Evolutionary conservation across 495 filamentous ascomycete species (phyloP).

Genomic region (Aspergillus cavernicola): DNA sequence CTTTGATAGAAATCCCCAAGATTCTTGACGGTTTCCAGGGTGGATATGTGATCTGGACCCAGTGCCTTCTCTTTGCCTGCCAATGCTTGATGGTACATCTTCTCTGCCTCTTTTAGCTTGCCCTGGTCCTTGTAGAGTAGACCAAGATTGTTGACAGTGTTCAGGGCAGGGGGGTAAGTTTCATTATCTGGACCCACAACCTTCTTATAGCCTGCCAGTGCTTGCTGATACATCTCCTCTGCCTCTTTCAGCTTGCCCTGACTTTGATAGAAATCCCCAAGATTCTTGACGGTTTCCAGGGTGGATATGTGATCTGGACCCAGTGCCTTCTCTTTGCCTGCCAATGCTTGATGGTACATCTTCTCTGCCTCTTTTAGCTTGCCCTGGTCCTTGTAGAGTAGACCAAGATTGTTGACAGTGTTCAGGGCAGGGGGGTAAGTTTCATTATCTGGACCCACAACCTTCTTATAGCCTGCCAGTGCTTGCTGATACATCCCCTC

Average conservation of each 20-base stretch:
- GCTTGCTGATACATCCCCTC: conserved; percentile 31
- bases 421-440: conserved; percentile 29
- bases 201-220: neutral
- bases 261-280: neutral
- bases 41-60: conserved; percentile 31
- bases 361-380: conserved; percentile 37
- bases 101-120: conserved; percentile 37
- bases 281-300: conserved; percentile 18
- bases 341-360: conserved; percentile 22
- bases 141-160: too few relatives aligned
- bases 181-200: neutral
- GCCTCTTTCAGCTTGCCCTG: conserved; percentile 1
- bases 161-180: too few relatives aligned
- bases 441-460: conserved; percentile 29
- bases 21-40: conserved; percentile 20
- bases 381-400: conserved; percentile 30
- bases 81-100: conserved; percentile 23
- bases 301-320: conserved; percentile 33
- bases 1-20: neutral
- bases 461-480: conserved; percentile 10
- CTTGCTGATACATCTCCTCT: conserved; percentile 3
- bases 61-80: conserved; percentile 32
- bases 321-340: conserved; percentile 31
- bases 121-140: conserved; percentile 16
- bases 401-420: conserved; percentile 33